These are phyloP conservation scores for Lepiota venenata DNA, from an alignment of 768 basidiomycete species.

Conservation along the genomic window DNA sequence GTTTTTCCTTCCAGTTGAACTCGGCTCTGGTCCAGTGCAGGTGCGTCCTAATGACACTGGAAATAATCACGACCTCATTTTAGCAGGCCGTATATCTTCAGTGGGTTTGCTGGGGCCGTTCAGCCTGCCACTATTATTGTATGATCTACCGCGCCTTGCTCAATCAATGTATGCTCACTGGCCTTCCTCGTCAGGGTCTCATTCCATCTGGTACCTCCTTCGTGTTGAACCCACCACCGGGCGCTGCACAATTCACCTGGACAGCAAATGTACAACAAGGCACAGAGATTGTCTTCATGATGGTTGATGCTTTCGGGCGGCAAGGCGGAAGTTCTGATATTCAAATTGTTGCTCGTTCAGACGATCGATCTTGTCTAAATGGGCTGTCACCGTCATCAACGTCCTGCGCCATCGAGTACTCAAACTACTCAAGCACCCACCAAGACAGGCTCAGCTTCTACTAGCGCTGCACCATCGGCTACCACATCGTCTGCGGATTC, in stretches of 20 bases:
- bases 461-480: conserved; percentile 14
- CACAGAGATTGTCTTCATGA: conserved; percentile 53
- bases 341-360: conserved; percentile 42
- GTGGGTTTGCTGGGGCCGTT: conserved; percentile 38
- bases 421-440: conserved; percentile 19
- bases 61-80: background rate
- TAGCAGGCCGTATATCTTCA: conserved; percentile 45
- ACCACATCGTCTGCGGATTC: background rate
- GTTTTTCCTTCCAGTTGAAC: conserved; percentile 50
- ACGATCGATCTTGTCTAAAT: conserved; percentile 50
- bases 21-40: conserved; percentile 58
- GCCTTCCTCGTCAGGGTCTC: conserved; percentile 39
- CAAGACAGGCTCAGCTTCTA: conserved; percentile 16
- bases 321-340: conserved; percentile 61
- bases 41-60: conserved; percentile 29
- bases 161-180: background rate
- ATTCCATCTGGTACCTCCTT: conserved; percentile 61
- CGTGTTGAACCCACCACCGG: conserved; percentile 36
- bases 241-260: conserved; percentile 48
- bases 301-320: conserved; percentile 47
- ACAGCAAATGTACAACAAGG: conserved; percentile 51
- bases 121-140: conserved; percentile 57
- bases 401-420: conserved; percentile 18
- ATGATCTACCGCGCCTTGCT: conserved; percentile 12
- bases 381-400: conserved; percentile 52